Evolutionary conservation across 2,329 filamentous ascomycete species (phyloP).

Genomic region (Colletotrichum lupini): DNA sequence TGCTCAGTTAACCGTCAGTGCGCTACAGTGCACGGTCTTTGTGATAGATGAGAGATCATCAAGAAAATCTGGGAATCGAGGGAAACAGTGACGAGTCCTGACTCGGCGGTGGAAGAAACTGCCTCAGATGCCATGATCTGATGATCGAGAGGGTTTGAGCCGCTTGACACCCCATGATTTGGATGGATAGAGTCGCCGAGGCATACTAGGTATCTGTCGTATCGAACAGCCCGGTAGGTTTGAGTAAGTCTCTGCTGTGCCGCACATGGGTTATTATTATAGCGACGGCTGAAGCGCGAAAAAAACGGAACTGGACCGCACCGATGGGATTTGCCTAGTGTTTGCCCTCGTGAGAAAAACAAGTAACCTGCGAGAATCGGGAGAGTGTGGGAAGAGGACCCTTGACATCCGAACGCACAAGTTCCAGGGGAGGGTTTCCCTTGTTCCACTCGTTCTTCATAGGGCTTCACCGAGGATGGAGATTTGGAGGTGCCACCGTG

Average conservation of each 20-base stretch:
- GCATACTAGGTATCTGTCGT: neutral
- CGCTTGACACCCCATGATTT: neutral
- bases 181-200: neutral
- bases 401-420: neutral
- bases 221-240: neutral
- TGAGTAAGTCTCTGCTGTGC: neutral
- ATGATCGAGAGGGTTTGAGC: neutral
- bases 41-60: slow-evolving; percentile 11
- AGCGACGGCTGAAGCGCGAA: neutral
- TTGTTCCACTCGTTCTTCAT: slow-evolving; percentile 7
- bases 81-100: neutral
- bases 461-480: slow-evolving; percentile 24
- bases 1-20: neutral
- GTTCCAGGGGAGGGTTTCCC: neutral
- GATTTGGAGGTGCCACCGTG: neutral
- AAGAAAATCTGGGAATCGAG: neutral
- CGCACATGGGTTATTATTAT: neutral
- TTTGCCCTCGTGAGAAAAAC: neutral
- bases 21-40: slow-evolving; percentile 8
- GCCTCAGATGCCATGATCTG: neutral
- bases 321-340: neutral
- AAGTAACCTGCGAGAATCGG: neutral
- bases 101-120: neutral
- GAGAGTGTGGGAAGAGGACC: slow-evolving; percentile 1
- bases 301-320: slow-evolving; percentile 15